Evolutionary conservation across 441 rosid species (phyloP).

Genomic region (Erodium texanum): DNA sequence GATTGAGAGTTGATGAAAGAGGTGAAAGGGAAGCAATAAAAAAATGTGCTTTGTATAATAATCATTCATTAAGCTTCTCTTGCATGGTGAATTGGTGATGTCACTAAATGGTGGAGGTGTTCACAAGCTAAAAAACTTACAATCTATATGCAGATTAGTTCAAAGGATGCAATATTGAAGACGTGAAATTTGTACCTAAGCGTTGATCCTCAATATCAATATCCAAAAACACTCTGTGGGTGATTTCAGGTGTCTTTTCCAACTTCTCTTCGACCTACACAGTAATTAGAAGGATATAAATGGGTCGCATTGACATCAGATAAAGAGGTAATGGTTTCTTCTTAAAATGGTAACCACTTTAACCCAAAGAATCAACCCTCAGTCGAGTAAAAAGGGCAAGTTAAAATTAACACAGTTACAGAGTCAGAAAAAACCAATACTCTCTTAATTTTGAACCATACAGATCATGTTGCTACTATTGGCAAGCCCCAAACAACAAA

Average conservation of each 20-base stretch:
- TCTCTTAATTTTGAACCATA: no score
- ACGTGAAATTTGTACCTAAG: constrained; percentile 37
- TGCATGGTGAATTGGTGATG: no score
- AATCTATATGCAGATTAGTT: no score
- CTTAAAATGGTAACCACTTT: background rate
- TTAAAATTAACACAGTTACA: no score
- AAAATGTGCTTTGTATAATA: background rate
- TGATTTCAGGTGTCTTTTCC: constrained; percentile 52
- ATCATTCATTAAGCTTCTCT: no score
- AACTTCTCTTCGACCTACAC: constrained; percentile 48
- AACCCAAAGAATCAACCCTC: background rate
- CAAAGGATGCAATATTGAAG: background rate
- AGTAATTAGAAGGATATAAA: constrained; percentile 17
- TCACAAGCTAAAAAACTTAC: no score
- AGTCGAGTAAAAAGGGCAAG: background rate
- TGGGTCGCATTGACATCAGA: constrained; percentile 5
- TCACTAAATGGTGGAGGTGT: no score
- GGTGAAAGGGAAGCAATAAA: background rate
- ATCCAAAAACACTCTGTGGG: constrained; percentile 84
- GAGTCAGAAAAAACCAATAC: no score
- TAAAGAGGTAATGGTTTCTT: background rate
- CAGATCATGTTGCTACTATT: no score
- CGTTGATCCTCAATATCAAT: constrained; percentile 86
- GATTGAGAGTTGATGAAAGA: background rate
- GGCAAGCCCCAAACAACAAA: no score